Conservation (phyloP, 1,284 basidiomycete genomes). For the Rhodotorula sp. region DNA sequence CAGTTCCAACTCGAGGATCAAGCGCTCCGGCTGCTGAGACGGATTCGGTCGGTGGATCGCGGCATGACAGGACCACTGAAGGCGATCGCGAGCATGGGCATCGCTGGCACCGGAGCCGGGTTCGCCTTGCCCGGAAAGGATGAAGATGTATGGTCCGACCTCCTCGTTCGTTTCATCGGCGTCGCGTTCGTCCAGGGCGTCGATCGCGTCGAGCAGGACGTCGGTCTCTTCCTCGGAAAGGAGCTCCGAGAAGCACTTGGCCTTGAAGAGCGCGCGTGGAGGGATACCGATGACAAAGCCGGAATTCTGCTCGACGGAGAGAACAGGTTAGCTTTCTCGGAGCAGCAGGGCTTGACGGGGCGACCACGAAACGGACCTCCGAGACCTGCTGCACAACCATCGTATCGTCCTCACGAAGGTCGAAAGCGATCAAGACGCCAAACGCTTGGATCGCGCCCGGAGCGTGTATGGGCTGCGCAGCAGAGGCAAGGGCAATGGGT, state of each 20-base stretch:
- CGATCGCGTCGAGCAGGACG: slow-evolving; percentile 62
- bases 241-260: slow-evolving; percentile 72
- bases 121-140: slow-evolving; percentile 40
- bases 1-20: slow-evolving; percentile 80
- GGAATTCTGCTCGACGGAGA: slow-evolving; percentile 57
- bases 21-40: slow-evolving; percentile 50
- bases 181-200: slow-evolving; percentile 40
- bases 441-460: slow-evolving; percentile 84
- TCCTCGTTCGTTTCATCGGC: slow-evolving; percentile 28
- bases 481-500: too few relatives aligned
- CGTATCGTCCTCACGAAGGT: slow-evolving; percentile 63
- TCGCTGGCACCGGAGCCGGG: slow-evolving; percentile 35
- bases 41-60: slow-evolving; percentile 65
- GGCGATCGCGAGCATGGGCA: slow-evolving; percentile 32
- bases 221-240: slow-evolving; percentile 69
- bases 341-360: background rate
- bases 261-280: slow-evolving; percentile 71
- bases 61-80: slow-evolving; percentile 80
- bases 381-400: slow-evolving; percentile 75
- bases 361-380: slow-evolving; percentile 58
- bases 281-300: slow-evolving; percentile 69
- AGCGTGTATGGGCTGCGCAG: slow-evolving; percentile 65
- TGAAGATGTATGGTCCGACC: slow-evolving; percentile 47
- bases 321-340: too few relatives aligned
- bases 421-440: slow-evolving; percentile 74